Evolutionary conservation across 1,284 basidiomycete genomes (phyloP).

Genomic region (Malassezia furfur): DNA sequence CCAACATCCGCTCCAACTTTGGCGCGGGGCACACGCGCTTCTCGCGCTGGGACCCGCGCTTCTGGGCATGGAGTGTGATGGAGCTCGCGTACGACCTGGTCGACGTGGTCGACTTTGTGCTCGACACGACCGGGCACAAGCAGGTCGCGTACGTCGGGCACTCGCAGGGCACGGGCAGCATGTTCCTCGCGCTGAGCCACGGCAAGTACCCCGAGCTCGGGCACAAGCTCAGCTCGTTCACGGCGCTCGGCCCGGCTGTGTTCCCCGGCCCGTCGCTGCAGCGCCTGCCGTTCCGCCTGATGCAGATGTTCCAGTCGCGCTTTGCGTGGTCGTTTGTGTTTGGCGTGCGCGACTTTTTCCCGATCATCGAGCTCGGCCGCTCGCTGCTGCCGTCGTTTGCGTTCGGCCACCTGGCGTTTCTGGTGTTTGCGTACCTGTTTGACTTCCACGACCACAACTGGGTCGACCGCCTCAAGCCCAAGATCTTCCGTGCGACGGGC

Average conservation of each 20-base stretch:
- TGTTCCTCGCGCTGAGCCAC: conserved; percentile 44
- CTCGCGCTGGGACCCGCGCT: conserved; percentile 40
- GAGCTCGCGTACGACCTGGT: conserved; percentile 43
- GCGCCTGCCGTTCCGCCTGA: conserved; percentile 42
- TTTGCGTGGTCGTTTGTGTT: conserved; percentile 44
- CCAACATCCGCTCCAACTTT: conserved; percentile 47
- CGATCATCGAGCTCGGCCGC: conserved; percentile 37
- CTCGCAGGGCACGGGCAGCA: conserved; percentile 44
- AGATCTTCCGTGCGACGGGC: conserved; percentile 43
- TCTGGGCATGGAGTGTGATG: conserved; percentile 47
- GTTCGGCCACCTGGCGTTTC: conserved; percentile 45
- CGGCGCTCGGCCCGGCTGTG: conserved; percentile 44
- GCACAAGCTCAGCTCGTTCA: conserved; percentile 38
- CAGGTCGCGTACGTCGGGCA: conserved; percentile 45
- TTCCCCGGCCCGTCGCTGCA: conserved; percentile 44
- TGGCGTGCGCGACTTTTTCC: conserved; percentile 43
- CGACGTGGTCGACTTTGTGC: conserved; percentile 43
- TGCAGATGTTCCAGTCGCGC: conserved; percentile 37
- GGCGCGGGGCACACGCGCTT: conserved; percentile 42
- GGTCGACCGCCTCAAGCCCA: conserved; percentile 43
- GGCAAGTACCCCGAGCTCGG: conserved; percentile 43
- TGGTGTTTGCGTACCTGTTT: conserved; percentile 44
- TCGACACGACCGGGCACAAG: conserved; percentile 30
- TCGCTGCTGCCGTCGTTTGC: conserved; percentile 34
- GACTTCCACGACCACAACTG: conserved; percentile 46